phyloP scores from a whole-genome alignment of 805 yeast species.

The Nakazawaea wickerhamii region DNA sequence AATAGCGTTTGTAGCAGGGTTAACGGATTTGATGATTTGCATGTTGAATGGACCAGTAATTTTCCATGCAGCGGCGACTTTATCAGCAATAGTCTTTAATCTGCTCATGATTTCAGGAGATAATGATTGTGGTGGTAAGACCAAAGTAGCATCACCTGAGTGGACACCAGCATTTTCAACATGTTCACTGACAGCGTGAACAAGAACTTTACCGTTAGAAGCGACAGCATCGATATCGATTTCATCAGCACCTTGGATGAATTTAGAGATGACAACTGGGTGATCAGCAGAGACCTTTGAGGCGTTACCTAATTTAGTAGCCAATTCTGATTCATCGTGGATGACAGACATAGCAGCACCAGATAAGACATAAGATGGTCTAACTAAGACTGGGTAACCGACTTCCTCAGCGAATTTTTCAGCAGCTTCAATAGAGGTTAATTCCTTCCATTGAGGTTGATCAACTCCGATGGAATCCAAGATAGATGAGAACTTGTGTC shows the following conservation, averaged over 20 bases:
- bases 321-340: constrained; percentile 71
- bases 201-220: constrained; percentile 75
- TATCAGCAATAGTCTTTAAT: constrained; percentile 83
- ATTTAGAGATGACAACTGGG: constrained; percentile 96
- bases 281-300: constrained; percentile 92
- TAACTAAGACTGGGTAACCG: constrained; percentile 91
- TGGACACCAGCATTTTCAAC: constrained; percentile 99
- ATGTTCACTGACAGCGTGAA: constrained; percentile 96
- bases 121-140: constrained; percentile 88
- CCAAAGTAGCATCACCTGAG: constrained; percentile 97
- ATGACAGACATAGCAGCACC: constrained; percentile 99
- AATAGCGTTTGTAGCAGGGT: constrained; percentile 50
- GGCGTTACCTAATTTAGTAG: constrained; percentile 77
- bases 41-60: constrained; percentile 98
- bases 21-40: constrained; percentile 85
- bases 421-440: constrained; percentile 82
- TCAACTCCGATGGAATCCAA: constrained; percentile 89
- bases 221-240: constrained; percentile 98
- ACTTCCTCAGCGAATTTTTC: constrained; percentile 78
- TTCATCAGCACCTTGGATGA: constrained; percentile 93
- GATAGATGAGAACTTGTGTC: constrained; percentile 94
- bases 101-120: constrained; percentile 61
- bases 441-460: constrained; percentile 98
- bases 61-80: constrained; percentile 90
- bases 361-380: constrained; percentile 95